Evolutionary conservation across 345 rosid species (phyloP), one percentile per base, ranked within the genome.

Genomic region (Mangifera indica): DNA sequence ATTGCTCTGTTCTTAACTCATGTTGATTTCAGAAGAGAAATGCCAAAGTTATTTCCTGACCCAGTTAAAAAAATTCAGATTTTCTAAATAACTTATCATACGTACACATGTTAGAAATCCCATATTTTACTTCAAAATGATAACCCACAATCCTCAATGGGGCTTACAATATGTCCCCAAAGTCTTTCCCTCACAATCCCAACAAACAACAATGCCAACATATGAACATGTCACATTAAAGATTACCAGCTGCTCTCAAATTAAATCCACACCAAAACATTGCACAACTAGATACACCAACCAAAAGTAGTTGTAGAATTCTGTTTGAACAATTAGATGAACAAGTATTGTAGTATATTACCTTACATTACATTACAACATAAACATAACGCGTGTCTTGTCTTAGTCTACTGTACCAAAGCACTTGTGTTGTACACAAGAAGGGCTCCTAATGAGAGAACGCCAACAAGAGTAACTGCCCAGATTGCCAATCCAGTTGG

Each of bases 381-480:
- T 57, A 18, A 25, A 51, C n/a, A 45, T 14, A 69, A 62, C 2
- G 22, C 11, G 26, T n/a, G 6, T 57, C 24, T 53, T 32, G 34
- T 73, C 78, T 87, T 53, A 17, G 34, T 73, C 78, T 87, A 95
- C 88, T 88, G 96, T 66, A 59, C 79, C 94, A 92, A 87, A 63
- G 98, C 98, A 84, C 99, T 95, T n/a, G 98, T 92, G 89, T 68
- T 92, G 97, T 92, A 92, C 44, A 92, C 99, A 49, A 91, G 96
- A 75, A 89, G 97, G 32, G 91, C 98, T 37, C 97, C 97, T 63
- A 96, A 97, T 7, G 93, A 91, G 0, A 92, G 99, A 29, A 95
- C 34, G 0, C 94, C 98, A 34, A 80, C 71, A 10, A 95, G 83
- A 34, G 99, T 95, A 21, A 89, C 91, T 0, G 98, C 99, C 98